A percentile compares a stretch with the other conserved stretches of the same genome.
phyloP scores from a whole-genome alignment of 1,284 basidiomycete genomes.

The Puccinia polysora region DNA sequence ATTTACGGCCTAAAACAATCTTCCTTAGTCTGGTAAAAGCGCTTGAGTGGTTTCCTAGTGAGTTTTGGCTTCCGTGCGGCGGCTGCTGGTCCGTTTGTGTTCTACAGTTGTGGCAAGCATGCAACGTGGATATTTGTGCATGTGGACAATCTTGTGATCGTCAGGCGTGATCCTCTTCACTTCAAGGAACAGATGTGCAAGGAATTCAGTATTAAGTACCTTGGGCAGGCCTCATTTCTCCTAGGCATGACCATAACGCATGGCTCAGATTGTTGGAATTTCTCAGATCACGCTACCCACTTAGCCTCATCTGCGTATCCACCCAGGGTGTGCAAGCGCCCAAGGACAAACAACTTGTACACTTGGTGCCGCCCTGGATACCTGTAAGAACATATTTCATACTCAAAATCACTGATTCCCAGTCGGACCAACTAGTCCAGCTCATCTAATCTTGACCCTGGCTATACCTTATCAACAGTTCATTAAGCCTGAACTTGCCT shows the following conservation, averaged over 20 bases:
- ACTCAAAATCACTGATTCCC: too few species aligned
- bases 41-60: background rate
- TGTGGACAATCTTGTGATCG: background rate
- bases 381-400: too few species aligned
- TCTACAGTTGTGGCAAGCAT: background rate
- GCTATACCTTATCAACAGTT: too few species aligned
- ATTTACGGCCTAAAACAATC: background rate
- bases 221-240: background rate
- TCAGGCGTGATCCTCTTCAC: background rate
- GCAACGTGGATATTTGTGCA: background rate
- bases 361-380: too few species aligned
- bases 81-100: background rate
- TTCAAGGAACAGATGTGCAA: background rate
- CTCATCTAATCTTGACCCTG: too few species aligned
- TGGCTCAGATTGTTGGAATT: too few species aligned
- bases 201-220: slow-evolving; percentile 1
- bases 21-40: background rate
- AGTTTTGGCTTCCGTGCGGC: background rate
- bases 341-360: too few species aligned
- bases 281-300: too few species aligned
- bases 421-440: too few species aligned
- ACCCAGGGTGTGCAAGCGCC: too few species aligned
- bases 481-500: too few species aligned
- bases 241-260: background rate
- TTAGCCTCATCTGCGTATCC: too few species aligned